phyloP scores from a whole-genome alignment of 345 rosid genomes.

The Citrus unshiu region DNA sequence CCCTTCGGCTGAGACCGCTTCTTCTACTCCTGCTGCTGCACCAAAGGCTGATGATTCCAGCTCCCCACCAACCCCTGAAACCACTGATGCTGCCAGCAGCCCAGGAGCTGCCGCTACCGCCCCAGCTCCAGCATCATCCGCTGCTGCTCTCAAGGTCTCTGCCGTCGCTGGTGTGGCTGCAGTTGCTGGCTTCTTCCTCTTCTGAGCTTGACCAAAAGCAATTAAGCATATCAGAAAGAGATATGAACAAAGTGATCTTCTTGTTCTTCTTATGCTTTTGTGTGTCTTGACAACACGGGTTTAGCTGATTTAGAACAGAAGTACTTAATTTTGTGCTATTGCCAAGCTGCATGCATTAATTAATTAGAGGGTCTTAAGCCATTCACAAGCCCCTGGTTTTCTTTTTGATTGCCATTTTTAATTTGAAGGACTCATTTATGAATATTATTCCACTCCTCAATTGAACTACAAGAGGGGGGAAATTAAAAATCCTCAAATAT shows the following conservation, averaged over 20 bases:
- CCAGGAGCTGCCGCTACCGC: conserved; percentile 8
- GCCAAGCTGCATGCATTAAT: no score
- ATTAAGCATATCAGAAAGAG: background rate
- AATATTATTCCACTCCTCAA: no score
- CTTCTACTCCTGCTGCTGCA: conserved; percentile 20
- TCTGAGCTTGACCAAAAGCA: background rate
- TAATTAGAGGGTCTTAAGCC: no score
- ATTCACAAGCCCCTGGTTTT: no score
- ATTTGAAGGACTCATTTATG: no score
- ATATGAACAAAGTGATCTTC: background rate
- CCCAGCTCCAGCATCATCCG: background rate
- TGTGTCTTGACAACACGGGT: background rate
- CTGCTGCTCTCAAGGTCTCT: conserved; percentile 12
- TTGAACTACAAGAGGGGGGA: no score
- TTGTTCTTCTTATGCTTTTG: background rate
- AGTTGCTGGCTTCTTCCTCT: conserved; percentile 14
- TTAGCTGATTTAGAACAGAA: no score
- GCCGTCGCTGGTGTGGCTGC: conserved; percentile 14
- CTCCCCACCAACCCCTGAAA: conserved; percentile 23
- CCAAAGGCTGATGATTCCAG: background rate
- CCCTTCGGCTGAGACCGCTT: conserved; percentile 1
- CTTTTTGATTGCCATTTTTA: no score
- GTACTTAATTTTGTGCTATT: no score
- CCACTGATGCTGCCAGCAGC: background rate
- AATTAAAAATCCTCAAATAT: no score